Conservation (phyloP, 768 basidiomycete species). For the Phanerochaete carnosa region DNA sequence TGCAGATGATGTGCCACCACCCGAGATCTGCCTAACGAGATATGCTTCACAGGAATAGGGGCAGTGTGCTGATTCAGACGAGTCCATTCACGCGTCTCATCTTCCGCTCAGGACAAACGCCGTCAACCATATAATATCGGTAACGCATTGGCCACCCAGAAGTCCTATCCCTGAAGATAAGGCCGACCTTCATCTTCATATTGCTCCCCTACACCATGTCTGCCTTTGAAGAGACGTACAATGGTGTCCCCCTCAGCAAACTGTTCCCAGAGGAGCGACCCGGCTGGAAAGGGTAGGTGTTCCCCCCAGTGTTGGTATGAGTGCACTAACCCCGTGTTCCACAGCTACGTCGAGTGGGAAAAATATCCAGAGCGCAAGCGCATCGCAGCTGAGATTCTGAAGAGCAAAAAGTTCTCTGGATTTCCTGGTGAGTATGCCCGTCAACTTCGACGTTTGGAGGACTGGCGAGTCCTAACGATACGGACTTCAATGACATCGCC, state of each 20-base stretch:
- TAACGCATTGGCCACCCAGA: too few relatives aligned
- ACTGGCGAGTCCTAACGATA: neutral
- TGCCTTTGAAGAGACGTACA: conserved; percentile 1
- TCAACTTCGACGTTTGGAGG: neutral
- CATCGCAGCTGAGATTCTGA: conserved; percentile 37
- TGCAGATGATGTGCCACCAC: too few relatives aligned
- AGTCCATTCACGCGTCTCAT: too few relatives aligned
- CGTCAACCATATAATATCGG: too few relatives aligned
- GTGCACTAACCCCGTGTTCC: neutral
- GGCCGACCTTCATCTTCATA: neutral
- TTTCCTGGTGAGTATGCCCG: conserved; percentile 32
- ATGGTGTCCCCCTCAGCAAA: conserved; percentile 17
- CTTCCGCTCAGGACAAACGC: too few relatives aligned
- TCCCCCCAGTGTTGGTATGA: neutral
- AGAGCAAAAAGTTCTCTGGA: conserved; percentile 35
- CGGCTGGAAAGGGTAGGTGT: conserved; percentile 37
- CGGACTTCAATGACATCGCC: neutral
- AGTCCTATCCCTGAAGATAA: too few relatives aligned
- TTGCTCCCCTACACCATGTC: neutral
- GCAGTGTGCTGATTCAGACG: too few relatives aligned
- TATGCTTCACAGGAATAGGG: too few relatives aligned
- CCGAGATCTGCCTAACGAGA: too few relatives aligned
- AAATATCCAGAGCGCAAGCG: conserved; percentile 41
- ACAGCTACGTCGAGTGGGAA: conserved; percentile 49
- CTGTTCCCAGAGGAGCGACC: conserved; percentile 36